Evolutionary conservation across 2,329 filamentous ascomycete genomes (phyloP).

Genomic region (Epichloe amarillans): DNA sequence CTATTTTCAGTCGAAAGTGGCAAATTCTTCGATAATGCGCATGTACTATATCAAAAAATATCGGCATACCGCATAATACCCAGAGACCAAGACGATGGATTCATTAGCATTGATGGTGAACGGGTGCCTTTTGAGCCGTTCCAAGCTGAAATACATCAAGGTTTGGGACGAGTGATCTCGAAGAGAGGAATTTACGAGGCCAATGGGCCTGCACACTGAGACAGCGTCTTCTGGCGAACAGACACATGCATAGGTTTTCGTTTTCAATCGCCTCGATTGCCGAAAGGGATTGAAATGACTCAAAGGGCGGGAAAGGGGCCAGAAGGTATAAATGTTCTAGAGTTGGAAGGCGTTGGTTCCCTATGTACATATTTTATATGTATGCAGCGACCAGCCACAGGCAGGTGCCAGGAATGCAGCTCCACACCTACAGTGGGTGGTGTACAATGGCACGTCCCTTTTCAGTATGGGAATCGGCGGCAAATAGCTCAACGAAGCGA

Average conservation of each 20-base stretch:
- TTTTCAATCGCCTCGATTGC: too few species aligned
- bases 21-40: conserved; percentile 64
- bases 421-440: too few species aligned
- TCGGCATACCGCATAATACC: conserved; percentile 79
- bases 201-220: conserved; percentile 38
- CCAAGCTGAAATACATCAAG: conserved; percentile 77
- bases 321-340: neutral
- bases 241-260: too few species aligned
- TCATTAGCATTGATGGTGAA: conserved; percentile 92
- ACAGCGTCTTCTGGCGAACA: conserved; percentile 15
- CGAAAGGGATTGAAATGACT: neutral
- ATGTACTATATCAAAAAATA: conserved; percentile 73
- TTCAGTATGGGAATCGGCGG: too few species aligned
- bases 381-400: too few species aligned
- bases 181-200: conserved; percentile 62
- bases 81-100: conserved; percentile 55
- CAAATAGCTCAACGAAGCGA: neutral
- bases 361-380: too few species aligned
- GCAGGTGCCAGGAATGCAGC: too few species aligned
- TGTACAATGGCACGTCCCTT: too few species aligned
- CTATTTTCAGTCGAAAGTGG: conserved; percentile 60
- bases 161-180: conserved; percentile 73
- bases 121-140: conserved; percentile 75
- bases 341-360: neutral
- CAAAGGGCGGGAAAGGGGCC: neutral